Base-by-base conservation (phyloP, 2,329 filamentous ascomycete species). In the Verruconis gallopava region DNA sequence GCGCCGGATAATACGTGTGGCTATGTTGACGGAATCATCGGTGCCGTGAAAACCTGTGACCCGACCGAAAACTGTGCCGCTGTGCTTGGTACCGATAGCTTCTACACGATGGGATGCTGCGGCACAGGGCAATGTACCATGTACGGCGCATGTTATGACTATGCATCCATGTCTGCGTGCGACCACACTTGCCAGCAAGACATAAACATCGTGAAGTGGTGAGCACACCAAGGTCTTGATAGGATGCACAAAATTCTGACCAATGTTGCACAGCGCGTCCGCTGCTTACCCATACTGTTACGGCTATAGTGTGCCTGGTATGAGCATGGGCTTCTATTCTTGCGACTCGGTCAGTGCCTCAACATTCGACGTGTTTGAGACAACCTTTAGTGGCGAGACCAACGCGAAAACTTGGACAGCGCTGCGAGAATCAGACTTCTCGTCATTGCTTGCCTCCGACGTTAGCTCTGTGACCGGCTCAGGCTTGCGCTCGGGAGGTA, bases 1-100 rank as follows among this genome's bases (percentile, higher is more conserved):
- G 25, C 30, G 5, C 22, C 37, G 14, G 43, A 44, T 21, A 44
- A 43, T 30, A 43, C 39, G 4, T 44, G 43, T 38, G 43, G 43
- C 11, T 44, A 21, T 30, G 43, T 43, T 14, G 22, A 19, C 18
- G 43, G 43, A 2, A 17, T 12, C 11, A n/a, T 42, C 5, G 43
- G 38, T 9, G 30, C 22, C 9, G 9, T 17, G 3, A 44, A 39
- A 30, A 44, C 38, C 5, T 44, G 42, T 9, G 15, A 5, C 2
- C 19, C 13, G 20, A 33, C 21, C 2, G 12, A 39, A 20, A 4
- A 14, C 18, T 44, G 42, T 14, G 42, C 42, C 15, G 42, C 36
- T 11, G 42, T 41, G 4, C 5, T 43, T 5, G 21, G 21, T n/a
- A 20, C 36, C 25, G 19, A 20, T n/a, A 28, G 21, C 9, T 11